Evolutionary conservation across 768 basidiomycete genomes (phyloP), one percentile per base, ranked within the genome.

Genomic region (Inosperma sp.): DNA sequence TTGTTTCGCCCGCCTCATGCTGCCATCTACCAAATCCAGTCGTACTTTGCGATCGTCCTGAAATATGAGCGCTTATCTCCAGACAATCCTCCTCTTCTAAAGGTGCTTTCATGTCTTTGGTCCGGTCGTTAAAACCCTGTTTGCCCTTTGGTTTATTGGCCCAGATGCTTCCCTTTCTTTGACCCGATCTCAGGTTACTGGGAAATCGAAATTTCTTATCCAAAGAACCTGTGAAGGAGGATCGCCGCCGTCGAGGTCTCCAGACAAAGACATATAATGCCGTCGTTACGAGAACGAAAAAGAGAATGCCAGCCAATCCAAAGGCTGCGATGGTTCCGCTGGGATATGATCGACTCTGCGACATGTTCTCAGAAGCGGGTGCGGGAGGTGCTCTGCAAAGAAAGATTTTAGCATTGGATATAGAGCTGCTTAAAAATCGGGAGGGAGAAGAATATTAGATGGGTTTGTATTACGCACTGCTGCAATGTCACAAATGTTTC

Each of bases 241-340:
- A n/a, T n/a, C n/a, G 63, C 31, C 71, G 68, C 54, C 60, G 58
- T 10, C 75, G 78, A 12, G 80, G 78, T 9, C 81, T 76, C 44
- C 75, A 68, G 45, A 78, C 63, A 43, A 73, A 68, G 51, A 74
- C 69, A 55, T 68, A 78, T 53, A 75, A 73, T 2, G 12, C 65
- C 29, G 23, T 70, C 63, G 40, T 68, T 66, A 7, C 76, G 4
- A 81, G 52, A 23, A 83, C 47, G 57, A 81, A 69, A 22, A 75
- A 72, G 7, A 88, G 67, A 16, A 80, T 62, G 17, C 75, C 73
- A 3, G 79, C 83, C 2, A 88, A 70, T 8, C 74, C 75, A 25
- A 86, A 69, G 0, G 84, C 86, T 16, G 84, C 85, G 48, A 86
- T 80, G 2, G 84, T 81, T 35, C 86, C 84, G 2, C 77, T 52